Conservation (phyloP, 495 filamentous ascomycete species). For the Trichoderma virens region DNA sequence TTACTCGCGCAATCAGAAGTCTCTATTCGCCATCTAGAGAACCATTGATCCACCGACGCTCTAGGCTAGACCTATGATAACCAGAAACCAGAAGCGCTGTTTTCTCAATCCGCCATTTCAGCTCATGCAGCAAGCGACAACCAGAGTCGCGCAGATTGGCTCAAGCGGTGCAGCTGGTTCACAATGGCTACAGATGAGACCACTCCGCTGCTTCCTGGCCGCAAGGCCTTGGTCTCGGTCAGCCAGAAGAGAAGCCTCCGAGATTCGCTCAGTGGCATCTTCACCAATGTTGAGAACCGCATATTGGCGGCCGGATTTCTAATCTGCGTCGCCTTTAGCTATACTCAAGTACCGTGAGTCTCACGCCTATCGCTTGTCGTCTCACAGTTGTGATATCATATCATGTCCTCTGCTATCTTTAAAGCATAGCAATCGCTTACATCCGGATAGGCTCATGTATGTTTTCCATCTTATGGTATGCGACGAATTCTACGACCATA, state of each 20-base stretch:
- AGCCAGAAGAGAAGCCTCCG: constrained; percentile 12
- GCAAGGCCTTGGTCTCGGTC: constrained; percentile 3
- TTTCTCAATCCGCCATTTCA: not conserved
- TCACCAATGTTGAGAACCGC: constrained; percentile 28
- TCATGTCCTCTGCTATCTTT: too few species aligned
- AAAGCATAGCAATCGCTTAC: not conserved
- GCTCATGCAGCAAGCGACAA: not conserved
- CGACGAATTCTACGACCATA: constrained; percentile 44
- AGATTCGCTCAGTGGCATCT: not conserved
- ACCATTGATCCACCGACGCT: not conserved
- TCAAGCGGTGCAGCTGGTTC: not conserved
- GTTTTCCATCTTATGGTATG: constrained; percentile 53
- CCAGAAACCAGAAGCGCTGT: too few species aligned
- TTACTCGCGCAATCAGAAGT: not conserved
- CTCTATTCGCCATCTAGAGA: not conserved
- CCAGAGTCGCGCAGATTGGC: not conserved
- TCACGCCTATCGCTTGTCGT: not conserved
- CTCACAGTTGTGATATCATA: too few species aligned
- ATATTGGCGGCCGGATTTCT: constrained; percentile 46
- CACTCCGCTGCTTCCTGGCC: constrained; percentile 21
- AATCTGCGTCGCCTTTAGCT: constrained; percentile 48
- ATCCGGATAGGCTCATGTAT: constrained; percentile 46
- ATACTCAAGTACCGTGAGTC: constrained; percentile 50
- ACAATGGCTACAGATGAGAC: constrained; percentile 20
- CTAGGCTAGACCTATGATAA: too few species aligned